Evolutionary conservation across 257 asterid genomes (phyloP), one percentile per base, ranked within the genome.

Genomic region (Solanum ossicruentum): DNA sequence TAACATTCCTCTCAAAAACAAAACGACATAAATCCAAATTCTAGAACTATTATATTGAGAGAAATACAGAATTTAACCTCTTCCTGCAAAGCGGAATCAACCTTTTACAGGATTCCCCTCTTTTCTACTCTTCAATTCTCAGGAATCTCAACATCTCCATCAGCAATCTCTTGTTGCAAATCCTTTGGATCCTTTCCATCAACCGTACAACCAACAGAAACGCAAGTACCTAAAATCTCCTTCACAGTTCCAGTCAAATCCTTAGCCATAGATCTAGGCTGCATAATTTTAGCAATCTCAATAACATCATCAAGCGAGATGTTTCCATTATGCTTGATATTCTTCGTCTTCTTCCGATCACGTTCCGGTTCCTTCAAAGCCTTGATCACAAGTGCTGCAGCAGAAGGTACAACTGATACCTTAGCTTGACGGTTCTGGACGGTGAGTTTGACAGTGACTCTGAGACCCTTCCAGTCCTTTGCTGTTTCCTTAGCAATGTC

Each of bases 141-240:
- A 1, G 97, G 92, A 70, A 93, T 84, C 36, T 91, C 94, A 0
- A 92, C 93, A 32, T 93, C 94, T 0, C 97, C 96, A 32, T 92
- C 92, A 47, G 89, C 32, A 82, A 92, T 91, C 89, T 92, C 96
- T 88, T 91, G 92, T 88, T 93, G 96, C 91, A 92, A 85, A 87
- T 91, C 97, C 90, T 93, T 93, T 0, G 97, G 94, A 83, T 93
- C 93, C 89, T 93, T 93, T 28, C 97, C 97, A 23, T 93, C 97
- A 28, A 93, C 94, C 1, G 97, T 93, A 70, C 97, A 93, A 4
- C 95, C 96, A n/a, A 93, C 97, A 3, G 95, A 92, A 4, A 93
- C 96, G 81, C 97, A 93, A 1, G 96, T 92, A 0, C 96, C 97
- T 51, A 92, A 78, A n/a, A 93, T 93, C 92, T 93, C 95, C 94